phyloP scores from a whole-genome alignment of 495 filamentous ascomycete genomes.

The Hypoxylon lenormandii region DNA sequence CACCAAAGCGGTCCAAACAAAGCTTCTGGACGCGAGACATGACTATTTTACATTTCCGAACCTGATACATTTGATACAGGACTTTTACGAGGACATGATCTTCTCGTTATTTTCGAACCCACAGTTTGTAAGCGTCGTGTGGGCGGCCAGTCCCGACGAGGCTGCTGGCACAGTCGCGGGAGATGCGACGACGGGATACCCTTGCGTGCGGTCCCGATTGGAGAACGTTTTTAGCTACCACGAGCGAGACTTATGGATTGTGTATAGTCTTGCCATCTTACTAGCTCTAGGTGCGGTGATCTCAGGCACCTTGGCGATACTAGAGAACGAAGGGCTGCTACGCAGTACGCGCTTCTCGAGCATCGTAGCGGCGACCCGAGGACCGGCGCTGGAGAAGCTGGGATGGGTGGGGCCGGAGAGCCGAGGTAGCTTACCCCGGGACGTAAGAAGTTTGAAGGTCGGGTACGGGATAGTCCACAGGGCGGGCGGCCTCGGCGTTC shows the following conservation, averaged over 20 bases:
- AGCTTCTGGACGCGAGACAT: constrained; percentile 46
- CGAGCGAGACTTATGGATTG: constrained; percentile 55
- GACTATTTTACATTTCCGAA: constrained; percentile 49
- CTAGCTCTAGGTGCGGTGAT: constrained; percentile 43
- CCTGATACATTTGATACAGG: constrained; percentile 41
- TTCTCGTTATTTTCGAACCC: constrained; percentile 52
- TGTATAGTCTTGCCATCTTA: constrained; percentile 52
- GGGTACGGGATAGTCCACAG: constrained; percentile 52
- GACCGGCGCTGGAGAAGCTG: constrained; percentile 50
- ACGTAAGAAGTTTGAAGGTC: constrained; percentile 44
- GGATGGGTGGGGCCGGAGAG: constrained; percentile 38
- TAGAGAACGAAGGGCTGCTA: constrained; percentile 51
- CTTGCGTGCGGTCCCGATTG: constrained; percentile 48
- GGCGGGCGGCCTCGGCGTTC: constrained; percentile 13
- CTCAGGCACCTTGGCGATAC: constrained; percentile 45
- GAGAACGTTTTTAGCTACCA: constrained; percentile 52
- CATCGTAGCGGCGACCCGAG: constrained; percentile 56
- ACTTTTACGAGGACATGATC: constrained; percentile 55
- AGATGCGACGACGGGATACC: constrained; percentile 40
- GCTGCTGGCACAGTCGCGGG: constrained; percentile 37
- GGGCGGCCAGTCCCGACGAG: constrained; percentile 51
- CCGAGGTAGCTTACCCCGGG: constrained; percentile 20
- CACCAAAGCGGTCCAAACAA: constrained; percentile 54
- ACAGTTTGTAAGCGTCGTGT: constrained; percentile 53
- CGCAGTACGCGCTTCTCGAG: constrained; percentile 54